Evolutionary conservation across 2,329 filamentous ascomycete species (phyloP).

Genomic region (Paecilomyces variotii): DNA sequence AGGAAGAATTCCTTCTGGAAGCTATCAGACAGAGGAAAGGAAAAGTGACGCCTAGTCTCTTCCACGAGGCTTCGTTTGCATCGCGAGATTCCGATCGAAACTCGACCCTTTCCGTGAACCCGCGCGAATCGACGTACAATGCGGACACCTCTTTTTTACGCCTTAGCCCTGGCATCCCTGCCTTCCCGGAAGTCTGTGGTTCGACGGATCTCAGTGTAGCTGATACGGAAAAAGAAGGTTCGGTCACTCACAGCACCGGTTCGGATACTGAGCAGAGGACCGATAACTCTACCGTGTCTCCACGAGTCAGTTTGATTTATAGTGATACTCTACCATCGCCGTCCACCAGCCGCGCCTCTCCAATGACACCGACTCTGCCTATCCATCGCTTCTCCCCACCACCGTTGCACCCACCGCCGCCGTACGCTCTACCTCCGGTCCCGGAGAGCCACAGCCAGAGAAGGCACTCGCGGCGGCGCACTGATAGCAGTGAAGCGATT

Average conservation of each 20-base stretch:
- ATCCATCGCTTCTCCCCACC: constrained; percentile 32
- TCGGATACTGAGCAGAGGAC: constrained; percentile 29
- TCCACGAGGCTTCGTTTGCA: constrained; percentile 14
- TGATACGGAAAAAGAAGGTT: constrained; percentile 19
- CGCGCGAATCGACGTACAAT: constrained; percentile 26
- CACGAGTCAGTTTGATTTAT: constrained; percentile 26
- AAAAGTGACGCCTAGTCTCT: constrained; percentile 37
- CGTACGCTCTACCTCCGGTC: constrained; percentile 23
- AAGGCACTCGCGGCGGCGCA: constrained; percentile 32
- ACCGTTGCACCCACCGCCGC: constrained; percentile 19
- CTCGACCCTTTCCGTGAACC: constrained; percentile 23
- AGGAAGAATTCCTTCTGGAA: constrained; percentile 45
- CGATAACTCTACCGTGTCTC: constrained; percentile 21
- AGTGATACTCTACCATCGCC: constrained; percentile 32
- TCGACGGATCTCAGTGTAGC: constrained; percentile 19
- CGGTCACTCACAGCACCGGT: constrained; percentile 19
- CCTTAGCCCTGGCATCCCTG: constrained; percentile 26
- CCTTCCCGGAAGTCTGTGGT: constrained; percentile 8
- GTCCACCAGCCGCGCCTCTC: constrained; percentile 28
- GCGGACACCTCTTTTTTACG: constrained; percentile 33
- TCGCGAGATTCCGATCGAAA: constrained; percentile 17
- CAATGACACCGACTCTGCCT: constrained; percentile 31
- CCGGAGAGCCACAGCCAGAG: constrained; percentile 23
- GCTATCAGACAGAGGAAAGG: constrained; percentile 43
- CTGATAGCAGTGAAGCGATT: constrained; percentile 40